Percentiles rank a stretch among this genome's conserved stretches.
These are phyloP conservation scores for Solanum phureja DNA, from an alignment of 257 asterid species.

Conservation along the genomic window DNA sequence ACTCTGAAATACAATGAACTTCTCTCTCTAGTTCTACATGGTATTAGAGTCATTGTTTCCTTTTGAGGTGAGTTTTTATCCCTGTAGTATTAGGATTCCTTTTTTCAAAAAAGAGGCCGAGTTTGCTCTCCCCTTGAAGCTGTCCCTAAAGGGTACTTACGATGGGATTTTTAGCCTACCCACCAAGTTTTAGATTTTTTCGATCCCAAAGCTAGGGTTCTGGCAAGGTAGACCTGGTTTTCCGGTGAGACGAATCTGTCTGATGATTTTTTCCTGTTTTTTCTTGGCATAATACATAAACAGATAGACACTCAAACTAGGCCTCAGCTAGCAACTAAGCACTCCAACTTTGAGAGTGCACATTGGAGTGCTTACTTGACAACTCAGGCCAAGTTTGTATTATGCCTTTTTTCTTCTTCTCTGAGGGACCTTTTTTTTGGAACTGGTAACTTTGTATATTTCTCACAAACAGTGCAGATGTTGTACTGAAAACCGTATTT, in stretches of 20 bases:
- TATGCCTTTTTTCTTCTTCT: background rate
- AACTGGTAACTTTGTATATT: background rate
- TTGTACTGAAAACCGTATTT: background rate
- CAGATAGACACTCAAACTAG: background rate
- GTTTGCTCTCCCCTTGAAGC: background rate
- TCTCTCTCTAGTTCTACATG: background rate
- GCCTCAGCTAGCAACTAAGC: background rate
- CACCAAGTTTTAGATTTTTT: background rate
- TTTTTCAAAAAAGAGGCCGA: background rate
- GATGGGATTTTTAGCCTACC: background rate
- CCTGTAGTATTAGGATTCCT: background rate
- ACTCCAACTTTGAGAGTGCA: too few relatives aligned
- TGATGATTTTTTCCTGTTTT: background rate
- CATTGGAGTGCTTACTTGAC: background rate
- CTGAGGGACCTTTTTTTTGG: background rate
- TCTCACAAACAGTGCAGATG: background rate
- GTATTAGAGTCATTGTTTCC: background rate
- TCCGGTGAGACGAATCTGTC: background rate
- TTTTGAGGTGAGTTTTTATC: background rate
- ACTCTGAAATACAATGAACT: background rate
- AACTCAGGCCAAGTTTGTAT: too few relatives aligned
- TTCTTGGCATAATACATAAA: background rate
- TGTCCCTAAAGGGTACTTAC: background rate
- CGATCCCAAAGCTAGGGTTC: background rate
- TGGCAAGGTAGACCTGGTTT: background rate